A percentile compares a stretch with the other conserved stretches of the same genome.
Conservation (phyloP, 805 yeast species). For the Metschnikowia orientalis region DNA sequence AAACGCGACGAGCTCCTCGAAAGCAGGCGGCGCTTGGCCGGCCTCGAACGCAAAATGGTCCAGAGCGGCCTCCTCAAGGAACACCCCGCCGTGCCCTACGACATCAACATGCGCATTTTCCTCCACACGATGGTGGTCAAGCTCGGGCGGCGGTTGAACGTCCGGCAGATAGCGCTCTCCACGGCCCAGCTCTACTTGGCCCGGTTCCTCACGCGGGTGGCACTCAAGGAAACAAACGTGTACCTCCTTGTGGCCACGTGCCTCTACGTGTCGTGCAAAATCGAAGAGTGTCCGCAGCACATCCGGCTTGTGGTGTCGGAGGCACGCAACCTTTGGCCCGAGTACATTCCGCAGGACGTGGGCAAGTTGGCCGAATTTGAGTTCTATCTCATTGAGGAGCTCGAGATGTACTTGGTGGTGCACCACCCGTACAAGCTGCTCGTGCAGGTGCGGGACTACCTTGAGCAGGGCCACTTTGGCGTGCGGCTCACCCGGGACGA, state of each 20-base stretch:
- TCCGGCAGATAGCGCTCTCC: slow-evolving; percentile 79
- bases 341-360: slow-evolving; percentile 84
- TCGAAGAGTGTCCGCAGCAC: slow-evolving; percentile 94
- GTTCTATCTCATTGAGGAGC: slow-evolving; percentile 85
- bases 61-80: slow-evolving; percentile 41
- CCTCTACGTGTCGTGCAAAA: slow-evolving; percentile 84
- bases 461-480: slow-evolving; percentile 32
- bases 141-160: slow-evolving; percentile 70
- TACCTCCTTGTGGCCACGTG: slow-evolving; percentile 81
- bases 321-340: slow-evolving; percentile 91
- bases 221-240: slow-evolving; percentile 75
- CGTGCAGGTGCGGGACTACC: slow-evolving; percentile 45
- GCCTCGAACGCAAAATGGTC: slow-evolving; percentile 41
- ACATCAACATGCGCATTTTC: slow-evolving; percentile 67
- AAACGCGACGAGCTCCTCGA: slow-evolving; percentile 55
- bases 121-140: slow-evolving; percentile 70
- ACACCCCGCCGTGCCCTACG: slow-evolving; percentile 46
- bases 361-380: slow-evolving; percentile 94
- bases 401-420: slow-evolving; percentile 64
- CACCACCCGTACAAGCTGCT: slow-evolving; percentile 73
- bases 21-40: slow-evolving; percentile 38
- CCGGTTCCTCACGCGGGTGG: slow-evolving; percentile 70
- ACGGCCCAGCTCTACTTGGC: slow-evolving; percentile 83
- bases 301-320: slow-evolving; percentile 78
- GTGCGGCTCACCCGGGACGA: slow-evolving; percentile 55